Conservation (phyloP, 352 stramenopile species). For the Blastocystis hominis region DNA sequence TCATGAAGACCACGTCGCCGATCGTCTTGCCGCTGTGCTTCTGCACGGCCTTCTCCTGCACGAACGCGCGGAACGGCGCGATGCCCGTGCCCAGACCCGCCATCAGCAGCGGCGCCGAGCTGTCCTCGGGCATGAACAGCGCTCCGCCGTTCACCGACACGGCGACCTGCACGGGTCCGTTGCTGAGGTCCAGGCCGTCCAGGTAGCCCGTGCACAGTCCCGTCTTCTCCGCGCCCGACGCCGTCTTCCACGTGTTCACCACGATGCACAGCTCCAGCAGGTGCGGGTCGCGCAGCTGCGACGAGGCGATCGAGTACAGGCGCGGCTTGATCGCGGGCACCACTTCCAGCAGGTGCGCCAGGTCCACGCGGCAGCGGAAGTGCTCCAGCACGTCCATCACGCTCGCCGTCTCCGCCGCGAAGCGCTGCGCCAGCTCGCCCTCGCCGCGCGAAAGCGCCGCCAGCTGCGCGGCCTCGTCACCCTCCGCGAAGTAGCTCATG, state of each 20-base stretch:
- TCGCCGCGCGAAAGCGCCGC: neutral
- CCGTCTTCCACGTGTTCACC: slow-evolving; percentile 74
- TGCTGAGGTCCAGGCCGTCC: slow-evolving; percentile 64
- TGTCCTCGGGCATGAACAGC: slow-evolving; percentile 79
- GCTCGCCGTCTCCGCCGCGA: slow-evolving; percentile 66
- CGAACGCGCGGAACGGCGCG: slow-evolving; percentile 76
- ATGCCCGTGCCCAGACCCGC: slow-evolving; percentile 75
- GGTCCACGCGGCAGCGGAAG: slow-evolving; percentile 68
- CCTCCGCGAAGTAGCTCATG: slow-evolving; percentile 65
- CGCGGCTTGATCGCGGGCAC: slow-evolving; percentile 73
- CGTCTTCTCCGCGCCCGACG: slow-evolving; percentile 67
- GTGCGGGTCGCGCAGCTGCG: slow-evolving; percentile 72
- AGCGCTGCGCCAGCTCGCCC: slow-evolving; percentile 56
- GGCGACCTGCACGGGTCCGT: slow-evolving; percentile 63
- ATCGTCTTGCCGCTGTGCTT: slow-evolving; percentile 63
- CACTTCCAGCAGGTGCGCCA: slow-evolving; percentile 68
- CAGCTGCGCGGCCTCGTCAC: slow-evolving; percentile 65
- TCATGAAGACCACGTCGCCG: slow-evolving; percentile 78
- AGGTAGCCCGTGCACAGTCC: slow-evolving; percentile 86
- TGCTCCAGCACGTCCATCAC: slow-evolving; percentile 70
- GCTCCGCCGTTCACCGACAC: slow-evolving; percentile 84
- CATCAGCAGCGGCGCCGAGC: slow-evolving; percentile 80
- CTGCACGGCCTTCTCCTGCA: slow-evolving; percentile 74
- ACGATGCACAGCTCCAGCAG: slow-evolving; percentile 74
- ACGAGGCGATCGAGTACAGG: slow-evolving; percentile 78